Conservation (phyloP, 129 eudicot genomes). For the Sambucus nigra region DNA sequence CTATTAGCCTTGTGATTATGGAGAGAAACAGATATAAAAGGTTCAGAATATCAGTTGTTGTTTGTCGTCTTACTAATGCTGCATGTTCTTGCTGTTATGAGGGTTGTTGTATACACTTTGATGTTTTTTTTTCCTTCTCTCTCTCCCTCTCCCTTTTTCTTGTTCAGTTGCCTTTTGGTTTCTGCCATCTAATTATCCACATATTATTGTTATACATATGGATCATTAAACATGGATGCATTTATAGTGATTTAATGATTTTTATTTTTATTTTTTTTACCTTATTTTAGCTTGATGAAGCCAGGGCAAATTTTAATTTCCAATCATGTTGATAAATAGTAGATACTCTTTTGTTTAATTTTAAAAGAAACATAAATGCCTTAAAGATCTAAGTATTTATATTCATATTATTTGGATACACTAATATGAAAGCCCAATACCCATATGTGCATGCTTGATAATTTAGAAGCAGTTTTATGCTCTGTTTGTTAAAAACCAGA, state of each 20-base stretch:
- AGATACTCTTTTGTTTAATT: neutral
- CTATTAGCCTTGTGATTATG: neutral
- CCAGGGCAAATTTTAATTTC: neutral
- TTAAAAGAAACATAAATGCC: neutral
- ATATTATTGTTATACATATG: neutral
- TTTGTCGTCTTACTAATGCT: too few relatives aligned
- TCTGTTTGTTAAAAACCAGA: too few relatives aligned
- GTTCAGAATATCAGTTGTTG: too few relatives aligned
- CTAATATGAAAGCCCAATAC: too few relatives aligned
- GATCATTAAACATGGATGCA: neutral
- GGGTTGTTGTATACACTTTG: neutral
- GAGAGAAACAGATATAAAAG: neutral
- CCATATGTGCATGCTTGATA: too few relatives aligned
- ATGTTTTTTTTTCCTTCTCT: too few relatives aligned
- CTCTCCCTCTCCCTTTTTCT: too few relatives aligned
- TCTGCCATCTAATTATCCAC: neutral
- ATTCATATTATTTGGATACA: too few relatives aligned
- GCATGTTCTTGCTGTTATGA: neutral
- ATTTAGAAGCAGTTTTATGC: too few relatives aligned
- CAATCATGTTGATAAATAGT: neutral
- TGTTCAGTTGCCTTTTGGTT: neutral
- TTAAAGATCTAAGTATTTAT: too few relatives aligned
- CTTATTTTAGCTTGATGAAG: neutral
- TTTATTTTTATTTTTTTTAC: neutral
- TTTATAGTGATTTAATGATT: neutral